Conservation (phyloP, 768 basidiomycete species). For the Lentinula detonsa region DNA sequence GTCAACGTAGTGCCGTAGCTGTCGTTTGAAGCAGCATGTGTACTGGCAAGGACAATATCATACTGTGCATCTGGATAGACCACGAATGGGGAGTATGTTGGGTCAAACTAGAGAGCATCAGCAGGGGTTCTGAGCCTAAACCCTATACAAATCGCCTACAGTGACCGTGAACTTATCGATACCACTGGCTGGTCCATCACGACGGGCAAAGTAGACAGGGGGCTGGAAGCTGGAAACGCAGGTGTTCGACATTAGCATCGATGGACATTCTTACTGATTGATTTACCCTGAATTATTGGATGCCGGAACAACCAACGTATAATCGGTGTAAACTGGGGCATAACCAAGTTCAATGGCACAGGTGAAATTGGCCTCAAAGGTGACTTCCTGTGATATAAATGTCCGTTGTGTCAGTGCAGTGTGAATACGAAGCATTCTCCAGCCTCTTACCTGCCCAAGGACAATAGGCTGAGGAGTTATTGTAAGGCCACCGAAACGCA, state of each 20-base stretch:
- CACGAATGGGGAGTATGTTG: not conserved
- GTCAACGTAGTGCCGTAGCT: not conserved
- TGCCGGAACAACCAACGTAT: not conserved
- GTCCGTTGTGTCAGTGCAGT: not conserved
- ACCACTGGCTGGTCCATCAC: not conserved
- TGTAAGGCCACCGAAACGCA: not conserved
- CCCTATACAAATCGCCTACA: not conserved
- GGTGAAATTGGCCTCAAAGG: not conserved
- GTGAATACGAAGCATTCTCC: not conserved
- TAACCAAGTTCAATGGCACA: not conserved
- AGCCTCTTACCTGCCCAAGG: not conserved
- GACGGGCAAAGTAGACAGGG: slow-evolving; percentile 1
- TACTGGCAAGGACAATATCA: not conserved
- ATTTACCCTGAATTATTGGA: not conserved
- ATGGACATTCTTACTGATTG: not conserved
- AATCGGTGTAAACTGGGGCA: not conserved
- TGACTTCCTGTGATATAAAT: not conserved
- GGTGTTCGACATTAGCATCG: not conserved
- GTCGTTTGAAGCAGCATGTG: not conserved
- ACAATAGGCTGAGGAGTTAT: not conserved
- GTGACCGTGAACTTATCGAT: not conserved
- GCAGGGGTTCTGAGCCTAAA: too few species aligned
- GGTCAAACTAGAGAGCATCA: not conserved
- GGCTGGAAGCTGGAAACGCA: not conserved
- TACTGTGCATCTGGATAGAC: not conserved